A percentile compares a stretch with the other conserved stretches of the same genome.
Evolutionary conservation across 2,329 filamentous ascomycete species (phyloP).

Genomic region (Alternaria incomplexa): DNA sequence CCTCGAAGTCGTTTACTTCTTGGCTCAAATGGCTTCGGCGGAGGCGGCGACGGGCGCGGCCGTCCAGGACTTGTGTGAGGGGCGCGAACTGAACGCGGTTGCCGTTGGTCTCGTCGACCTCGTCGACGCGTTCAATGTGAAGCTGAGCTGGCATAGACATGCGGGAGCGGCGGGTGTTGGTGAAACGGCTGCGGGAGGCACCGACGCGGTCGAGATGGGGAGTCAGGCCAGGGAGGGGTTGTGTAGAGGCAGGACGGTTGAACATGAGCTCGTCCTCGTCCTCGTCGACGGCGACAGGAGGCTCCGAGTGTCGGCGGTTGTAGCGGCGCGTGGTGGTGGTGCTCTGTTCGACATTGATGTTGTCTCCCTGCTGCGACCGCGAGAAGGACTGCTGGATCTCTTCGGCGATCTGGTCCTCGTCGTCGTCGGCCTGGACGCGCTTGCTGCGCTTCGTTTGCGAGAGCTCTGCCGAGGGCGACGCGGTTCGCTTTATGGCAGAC

Average conservation of each 20-base stretch:
- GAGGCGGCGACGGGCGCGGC: slow-evolving; percentile 46
- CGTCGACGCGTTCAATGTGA: slow-evolving; percentile 32
- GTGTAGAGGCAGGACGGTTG: slow-evolving; percentile 29
- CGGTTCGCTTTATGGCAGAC: slow-evolving; percentile 34
- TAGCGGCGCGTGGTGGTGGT: slow-evolving; percentile 25
- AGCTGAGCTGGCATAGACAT: slow-evolving; percentile 47
- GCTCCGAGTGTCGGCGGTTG: slow-evolving; percentile 45
- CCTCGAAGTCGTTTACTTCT: slow-evolving; percentile 48
- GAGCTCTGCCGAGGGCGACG: slow-evolving; percentile 33
- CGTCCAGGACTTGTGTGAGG: slow-evolving; percentile 40
- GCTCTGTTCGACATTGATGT: slow-evolving; percentile 18
- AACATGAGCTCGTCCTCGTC: slow-evolving; percentile 23
- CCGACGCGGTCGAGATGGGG: slow-evolving; percentile 42
- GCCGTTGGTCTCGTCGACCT: slow-evolving; percentile 23
- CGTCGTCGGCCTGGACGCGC: slow-evolving; percentile 35
- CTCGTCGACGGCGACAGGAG: slow-evolving; percentile 27
- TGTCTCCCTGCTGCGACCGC: slow-evolving; percentile 30
- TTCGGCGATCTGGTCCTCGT: slow-evolving; percentile 41
- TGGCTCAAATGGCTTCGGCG: slow-evolving; percentile 51
- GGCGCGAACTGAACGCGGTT: slow-evolving; percentile 44
- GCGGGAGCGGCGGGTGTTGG: slow-evolving; percentile 36
- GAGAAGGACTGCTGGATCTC: slow-evolving; percentile 41
- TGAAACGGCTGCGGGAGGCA: slow-evolving; percentile 31
- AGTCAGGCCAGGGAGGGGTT: slow-evolving; percentile 38
- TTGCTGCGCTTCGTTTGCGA: slow-evolving; percentile 43